Percentiles rank a stretch among this genome's conserved stretches.
Conservation (phyloP, 2,329 filamentous ascomycete species). For the Alternaria longipes region DNA sequence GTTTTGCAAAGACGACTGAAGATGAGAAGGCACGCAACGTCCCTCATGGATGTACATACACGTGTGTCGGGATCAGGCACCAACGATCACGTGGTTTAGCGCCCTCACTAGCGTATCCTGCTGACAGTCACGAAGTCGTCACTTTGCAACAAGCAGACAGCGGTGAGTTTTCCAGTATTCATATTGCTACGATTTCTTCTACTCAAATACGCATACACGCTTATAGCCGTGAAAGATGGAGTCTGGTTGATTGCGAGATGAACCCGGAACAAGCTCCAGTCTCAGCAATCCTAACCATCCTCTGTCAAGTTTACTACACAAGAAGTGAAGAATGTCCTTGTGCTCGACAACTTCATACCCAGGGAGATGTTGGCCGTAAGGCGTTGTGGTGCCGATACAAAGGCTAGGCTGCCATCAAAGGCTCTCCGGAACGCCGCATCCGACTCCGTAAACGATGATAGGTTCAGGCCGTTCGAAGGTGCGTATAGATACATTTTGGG, state of each 20-base stretch:
- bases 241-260: neutral
- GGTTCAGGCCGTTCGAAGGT: conserved; percentile 25
- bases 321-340: conserved; percentile 27
- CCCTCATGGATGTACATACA: neutral
- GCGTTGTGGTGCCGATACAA: conserved; percentile 10
- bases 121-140: neutral
- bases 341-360: neutral
- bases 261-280: conserved; percentile 8
- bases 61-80: neutral
- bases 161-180: conserved; percentile 8
- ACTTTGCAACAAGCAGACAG: neutral
- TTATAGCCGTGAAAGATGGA: conserved; percentile 12
- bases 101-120: neutral
- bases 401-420: conserved; percentile 9
- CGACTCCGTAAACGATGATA: conserved; percentile 20
- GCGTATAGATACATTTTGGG: conserved; percentile 31
- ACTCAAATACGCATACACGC: conserved; percentile 17
- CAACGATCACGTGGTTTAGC: neutral
- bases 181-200: conserved; percentile 20
- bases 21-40: neutral
- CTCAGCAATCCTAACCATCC: neutral
- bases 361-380: conserved; percentile 15
- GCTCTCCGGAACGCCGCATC: conserved; percentile 30
- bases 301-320: conserved; percentile 27
- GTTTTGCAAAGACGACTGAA: neutral